Percentiles rank a stretch among this genome's conserved stretches.
These are phyloP conservation scores for Warburgia ugandensis DNA, from an alignment of 164 flowering plant species.

Conservation along the genomic window DNA sequence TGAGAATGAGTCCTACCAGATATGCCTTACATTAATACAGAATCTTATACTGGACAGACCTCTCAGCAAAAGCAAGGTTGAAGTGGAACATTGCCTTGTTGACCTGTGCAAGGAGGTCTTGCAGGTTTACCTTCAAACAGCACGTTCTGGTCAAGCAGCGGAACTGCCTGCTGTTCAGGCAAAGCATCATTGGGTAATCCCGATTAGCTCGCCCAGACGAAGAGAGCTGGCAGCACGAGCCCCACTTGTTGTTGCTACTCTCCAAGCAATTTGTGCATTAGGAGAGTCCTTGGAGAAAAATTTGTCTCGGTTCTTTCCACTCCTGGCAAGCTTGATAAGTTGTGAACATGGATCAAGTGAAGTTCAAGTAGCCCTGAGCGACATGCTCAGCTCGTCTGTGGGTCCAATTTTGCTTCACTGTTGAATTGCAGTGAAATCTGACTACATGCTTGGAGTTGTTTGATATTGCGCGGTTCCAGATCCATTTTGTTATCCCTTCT, in stretches of 20 bases:
- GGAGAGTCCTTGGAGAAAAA: slow-evolving; percentile 58
- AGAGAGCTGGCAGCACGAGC: slow-evolving; percentile 91
- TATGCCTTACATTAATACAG: slow-evolving; percentile 78
- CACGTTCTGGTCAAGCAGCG: slow-evolving; percentile 34
- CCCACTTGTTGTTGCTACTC: slow-evolving; percentile 73
- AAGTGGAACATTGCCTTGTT: slow-evolving; percentile 57
- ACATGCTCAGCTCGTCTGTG: slow-evolving; percentile 66
- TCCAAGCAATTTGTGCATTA: slow-evolving; percentile 67
- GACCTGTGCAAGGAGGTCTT: slow-evolving; percentile 77
- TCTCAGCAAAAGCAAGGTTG: slow-evolving; percentile 36
- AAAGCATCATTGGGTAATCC: slow-evolving; percentile 50
- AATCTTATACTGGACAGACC: slow-evolving; percentile 67
- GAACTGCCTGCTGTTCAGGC: slow-evolving; percentile 14
- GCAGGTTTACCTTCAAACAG: slow-evolving; percentile 55
- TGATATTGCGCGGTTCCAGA: no score
- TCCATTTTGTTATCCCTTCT: slow-evolving; percentile 1
- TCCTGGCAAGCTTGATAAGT: slow-evolving; percentile 69
- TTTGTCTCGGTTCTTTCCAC: slow-evolving; percentile 60
- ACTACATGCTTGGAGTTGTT: no score
- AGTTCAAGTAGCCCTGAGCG: slow-evolving; percentile 80
- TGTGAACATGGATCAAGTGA: slow-evolving; percentile 95
- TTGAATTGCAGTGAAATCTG: slow-evolving; percentile 46
- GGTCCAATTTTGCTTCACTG: slow-evolving; percentile 86
- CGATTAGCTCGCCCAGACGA: slow-evolving; percentile 77
- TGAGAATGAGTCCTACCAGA: slow-evolving; percentile 88